phyloP scores from a whole-genome alignment of 495 filamentous ascomycete species.

The Penicillium maclennaniae region DNA sequence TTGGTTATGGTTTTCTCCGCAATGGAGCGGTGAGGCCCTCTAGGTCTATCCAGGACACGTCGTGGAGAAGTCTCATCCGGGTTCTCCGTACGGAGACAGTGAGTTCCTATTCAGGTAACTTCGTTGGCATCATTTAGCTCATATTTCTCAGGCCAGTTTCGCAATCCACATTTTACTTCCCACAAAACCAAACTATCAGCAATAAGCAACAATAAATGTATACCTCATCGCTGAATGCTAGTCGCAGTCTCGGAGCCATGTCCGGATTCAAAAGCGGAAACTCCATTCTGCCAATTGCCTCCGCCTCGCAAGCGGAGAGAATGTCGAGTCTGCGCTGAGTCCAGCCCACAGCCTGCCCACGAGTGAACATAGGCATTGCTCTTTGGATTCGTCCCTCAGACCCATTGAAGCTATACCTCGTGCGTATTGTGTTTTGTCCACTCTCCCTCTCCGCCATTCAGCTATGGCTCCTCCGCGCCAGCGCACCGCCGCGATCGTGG shows the following conservation, averaged over 20 bases:
- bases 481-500: constrained; percentile 38
- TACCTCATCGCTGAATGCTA: not conserved
- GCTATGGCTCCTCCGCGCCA: constrained; percentile 48
- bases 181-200: no score
- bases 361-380: constrained; percentile 3
- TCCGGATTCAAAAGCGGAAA: constrained; percentile 17
- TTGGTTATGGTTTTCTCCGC: constrained; percentile 19
- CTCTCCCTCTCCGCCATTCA: constrained; percentile 4
- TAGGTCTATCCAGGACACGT: not conserved
- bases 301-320: constrained; percentile 35
- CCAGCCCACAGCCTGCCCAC: constrained; percentile 1
- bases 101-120: not conserved
- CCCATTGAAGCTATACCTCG: constrained; percentile 10
- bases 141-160: not conserved
- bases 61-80: not conserved
- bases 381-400: not conserved
- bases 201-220: no score
- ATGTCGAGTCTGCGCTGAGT: constrained; percentile 12
- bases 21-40: constrained; percentile 14
- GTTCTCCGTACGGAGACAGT: not conserved
- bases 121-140: not conserved
- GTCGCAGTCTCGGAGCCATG: constrained; percentile 6
- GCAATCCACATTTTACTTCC: not conserved
- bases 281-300: constrained; percentile 35
- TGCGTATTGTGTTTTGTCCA: constrained; percentile 4